These are phyloP conservation scores for Linnemannia elongata DNA, from an alignment of 192 early-diverging fungal species.

Conservation along the genomic window DNA sequence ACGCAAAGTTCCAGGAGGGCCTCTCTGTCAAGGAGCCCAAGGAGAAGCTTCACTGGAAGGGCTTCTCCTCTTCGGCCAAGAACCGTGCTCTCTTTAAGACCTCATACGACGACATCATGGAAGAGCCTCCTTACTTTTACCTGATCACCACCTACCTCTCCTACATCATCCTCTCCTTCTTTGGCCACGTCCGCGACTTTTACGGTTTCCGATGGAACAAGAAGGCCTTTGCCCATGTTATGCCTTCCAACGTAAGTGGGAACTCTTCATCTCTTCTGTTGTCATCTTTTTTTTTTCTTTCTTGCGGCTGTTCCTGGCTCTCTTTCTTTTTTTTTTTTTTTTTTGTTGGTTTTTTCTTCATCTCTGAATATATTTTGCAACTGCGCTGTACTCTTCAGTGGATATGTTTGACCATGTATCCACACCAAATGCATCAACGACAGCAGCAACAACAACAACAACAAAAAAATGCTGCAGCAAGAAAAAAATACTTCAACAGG, in stretches of 20 bases:
- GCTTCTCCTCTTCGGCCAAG: slow-evolving; percentile 48
- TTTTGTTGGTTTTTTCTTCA: slow-evolving; percentile 8
- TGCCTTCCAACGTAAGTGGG: slow-evolving; percentile 72
- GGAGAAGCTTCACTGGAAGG: slow-evolving; percentile 59
- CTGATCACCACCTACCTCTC: slow-evolving; percentile 96
- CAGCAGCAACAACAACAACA: background rate
- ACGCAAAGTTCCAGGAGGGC: slow-evolving; percentile 57
- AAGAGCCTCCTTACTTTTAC: slow-evolving; percentile 84
- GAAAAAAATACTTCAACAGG: background rate
- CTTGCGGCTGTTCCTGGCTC: background rate
- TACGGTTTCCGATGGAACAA: slow-evolving; percentile 85
- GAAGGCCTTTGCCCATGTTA: slow-evolving; percentile 80
- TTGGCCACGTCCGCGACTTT: slow-evolving; percentile 94
- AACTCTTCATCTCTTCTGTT: slow-evolving; percentile 3
- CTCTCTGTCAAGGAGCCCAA: slow-evolving; percentile 55
- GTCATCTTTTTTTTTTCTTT: background rate
- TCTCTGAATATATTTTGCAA: background rate
- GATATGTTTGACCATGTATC: background rate
- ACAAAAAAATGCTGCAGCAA: background rate
- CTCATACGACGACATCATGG: slow-evolving; percentile 58
- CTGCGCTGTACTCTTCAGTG: background rate
- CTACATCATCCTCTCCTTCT: slow-evolving; percentile 93
- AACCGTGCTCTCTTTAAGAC: slow-evolving; percentile 55
- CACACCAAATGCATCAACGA: background rate
- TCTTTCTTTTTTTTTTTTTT: background rate